A percentile compares a stretch with the other conserved stretches of the same genome.
Evolutionary conservation across 371 early-diverging fungal species (phyloP).

Genomic region (Entomophthora muscae): DNA sequence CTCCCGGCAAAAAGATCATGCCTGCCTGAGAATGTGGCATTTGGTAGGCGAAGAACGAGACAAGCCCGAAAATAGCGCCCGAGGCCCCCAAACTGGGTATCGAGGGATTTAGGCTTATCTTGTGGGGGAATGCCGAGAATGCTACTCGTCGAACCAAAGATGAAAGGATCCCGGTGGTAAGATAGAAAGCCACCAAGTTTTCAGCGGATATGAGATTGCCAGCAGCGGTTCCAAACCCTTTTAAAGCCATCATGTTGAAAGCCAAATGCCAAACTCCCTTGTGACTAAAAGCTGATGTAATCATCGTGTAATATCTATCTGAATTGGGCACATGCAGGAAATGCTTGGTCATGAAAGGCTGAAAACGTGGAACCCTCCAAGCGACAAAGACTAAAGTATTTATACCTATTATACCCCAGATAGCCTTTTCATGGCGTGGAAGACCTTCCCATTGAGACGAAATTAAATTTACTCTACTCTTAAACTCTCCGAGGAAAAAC

Average conservation of each 20-base stretch:
- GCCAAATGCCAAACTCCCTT: constrained; percentile 35
- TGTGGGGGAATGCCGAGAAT: constrained; percentile 13
- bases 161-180: constrained; percentile 38
- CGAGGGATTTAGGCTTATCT: constrained; percentile 23
- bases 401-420: constrained; percentile 30
- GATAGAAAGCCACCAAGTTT: constrained; percentile 60
- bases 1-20: constrained; percentile 51
- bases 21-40: constrained; percentile 39
- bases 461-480: neutral
- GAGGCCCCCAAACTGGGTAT: constrained; percentile 57
- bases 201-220: constrained; percentile 27
- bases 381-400: constrained; percentile 46
- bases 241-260: constrained; percentile 48
- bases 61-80: constrained; percentile 51
- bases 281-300: constrained; percentile 50
- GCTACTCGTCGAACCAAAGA: constrained; percentile 19
- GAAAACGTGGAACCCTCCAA: constrained; percentile 43
- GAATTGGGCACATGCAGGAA: constrained; percentile 49
- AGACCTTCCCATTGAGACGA: neutral
- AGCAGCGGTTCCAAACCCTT: constrained; percentile 30
- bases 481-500: neutral
- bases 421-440: neutral
- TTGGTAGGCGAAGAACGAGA: constrained; percentile 32
- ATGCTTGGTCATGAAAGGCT: constrained; percentile 41
- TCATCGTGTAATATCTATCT: constrained; percentile 36